Conservation (phyloP, 1,139 yeast species). For the Blastobotrys aristatus region DNA sequence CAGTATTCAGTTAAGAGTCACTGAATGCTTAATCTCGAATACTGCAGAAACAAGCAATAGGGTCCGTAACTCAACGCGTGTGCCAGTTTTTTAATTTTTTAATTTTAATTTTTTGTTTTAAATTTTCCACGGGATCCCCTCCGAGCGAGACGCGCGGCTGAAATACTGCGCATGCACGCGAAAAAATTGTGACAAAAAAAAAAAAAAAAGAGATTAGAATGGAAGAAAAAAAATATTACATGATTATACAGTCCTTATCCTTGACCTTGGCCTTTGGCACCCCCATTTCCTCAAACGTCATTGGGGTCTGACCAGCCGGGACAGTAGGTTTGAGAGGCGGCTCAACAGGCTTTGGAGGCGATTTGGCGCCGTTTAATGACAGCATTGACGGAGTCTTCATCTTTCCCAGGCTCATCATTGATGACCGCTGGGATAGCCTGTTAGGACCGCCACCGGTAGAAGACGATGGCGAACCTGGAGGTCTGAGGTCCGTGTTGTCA, state of each 20-base stretch:
- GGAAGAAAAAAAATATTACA: constrained; percentile 19
- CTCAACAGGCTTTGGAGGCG: background rate
- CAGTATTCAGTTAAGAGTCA: too few relatives aligned
- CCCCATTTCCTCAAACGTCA: constrained; percentile 39
- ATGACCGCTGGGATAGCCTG: background rate
- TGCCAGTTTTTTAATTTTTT: background rate
- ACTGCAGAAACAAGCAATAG: too few relatives aligned
- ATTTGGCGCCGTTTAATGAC: background rate
- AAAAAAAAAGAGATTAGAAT: background rate
- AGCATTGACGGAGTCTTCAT: constrained; percentile 8
- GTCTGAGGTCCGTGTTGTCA: background rate
- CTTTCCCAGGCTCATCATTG: background rate
- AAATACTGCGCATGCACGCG: too few relatives aligned
- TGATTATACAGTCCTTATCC: constrained; percentile 30
- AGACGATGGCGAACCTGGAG: constrained; percentile 4
- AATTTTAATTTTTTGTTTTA: background rate
- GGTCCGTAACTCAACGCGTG: background rate
- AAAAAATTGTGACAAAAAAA: constrained; percentile 1
- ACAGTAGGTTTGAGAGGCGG: constrained; percentile 1
- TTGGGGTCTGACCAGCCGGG: constrained; percentile 48
- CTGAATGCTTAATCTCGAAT: too few relatives aligned
- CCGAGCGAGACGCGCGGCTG: background rate
- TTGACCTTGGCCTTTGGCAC: constrained; percentile 24
- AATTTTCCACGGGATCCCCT: too few relatives aligned
- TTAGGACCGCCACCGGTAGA: background rate